Conservation (phyloP, 176 grass and related monocot genomes). For the Tillandsia leiboldiana region DNA sequence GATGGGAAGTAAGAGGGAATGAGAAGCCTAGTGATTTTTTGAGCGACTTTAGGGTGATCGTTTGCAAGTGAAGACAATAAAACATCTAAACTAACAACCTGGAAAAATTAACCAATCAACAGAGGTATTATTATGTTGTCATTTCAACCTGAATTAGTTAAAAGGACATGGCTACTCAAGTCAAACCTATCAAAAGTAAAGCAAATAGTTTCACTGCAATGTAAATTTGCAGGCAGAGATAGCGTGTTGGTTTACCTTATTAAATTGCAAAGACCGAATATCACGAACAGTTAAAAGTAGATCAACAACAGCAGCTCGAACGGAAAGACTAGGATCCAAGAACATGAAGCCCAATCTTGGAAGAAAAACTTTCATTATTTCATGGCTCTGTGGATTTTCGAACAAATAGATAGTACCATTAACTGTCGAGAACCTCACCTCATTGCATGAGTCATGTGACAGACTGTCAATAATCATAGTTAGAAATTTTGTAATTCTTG, state of each 20-base stretch:
- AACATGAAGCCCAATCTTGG: constrained; percentile 56
- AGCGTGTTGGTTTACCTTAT: constrained; percentile 44
- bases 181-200: too few relatives aligned
- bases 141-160: not conserved
- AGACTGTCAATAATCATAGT: constrained; percentile 79
- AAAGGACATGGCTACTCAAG: too few relatives aligned
- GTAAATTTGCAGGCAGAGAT: not conserved
- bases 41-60: constrained; percentile 73
- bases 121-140: not conserved
- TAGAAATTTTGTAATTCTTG: constrained; percentile 62
- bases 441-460: constrained; percentile 67
- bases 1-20: constrained; percentile 87
- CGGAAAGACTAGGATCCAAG: constrained; percentile 56
- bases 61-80: constrained; percentile 69
- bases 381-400: constrained; percentile 84
- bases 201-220: too few relatives aligned
- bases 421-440: constrained; percentile 67
- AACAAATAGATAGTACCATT: constrained; percentile 89
- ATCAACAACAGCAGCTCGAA: constrained; percentile 62
- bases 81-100: constrained; percentile 60
- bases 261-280: constrained; percentile 69
- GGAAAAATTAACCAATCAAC: constrained; percentile 13
- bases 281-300: constrained; percentile 77
- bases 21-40: constrained; percentile 83
- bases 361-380: constrained; percentile 80